Evolutionary conservation across 345 rosid genomes (phyloP).

Genomic region (Angophora floribunda): DNA sequence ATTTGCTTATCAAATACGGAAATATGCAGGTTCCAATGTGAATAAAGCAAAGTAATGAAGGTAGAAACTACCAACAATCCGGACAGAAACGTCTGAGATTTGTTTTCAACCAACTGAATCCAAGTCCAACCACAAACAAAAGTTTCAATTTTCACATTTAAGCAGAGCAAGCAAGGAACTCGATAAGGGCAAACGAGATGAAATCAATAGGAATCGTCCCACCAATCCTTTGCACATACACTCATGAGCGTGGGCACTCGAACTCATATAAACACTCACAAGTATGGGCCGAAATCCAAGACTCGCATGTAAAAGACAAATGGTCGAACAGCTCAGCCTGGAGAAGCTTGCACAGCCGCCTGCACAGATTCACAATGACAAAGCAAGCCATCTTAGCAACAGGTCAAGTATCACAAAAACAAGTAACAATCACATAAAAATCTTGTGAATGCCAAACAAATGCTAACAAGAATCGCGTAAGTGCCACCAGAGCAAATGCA

Average conservation of each 20-base stretch:
- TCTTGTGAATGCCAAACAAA: neutral
- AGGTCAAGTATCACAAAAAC: neutral
- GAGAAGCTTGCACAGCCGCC: neutral
- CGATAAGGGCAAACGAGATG: neutral
- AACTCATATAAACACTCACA: neutral
- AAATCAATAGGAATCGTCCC: neutral
- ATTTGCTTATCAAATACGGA: neutral
- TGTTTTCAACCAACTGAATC: neutral
- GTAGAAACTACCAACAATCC: neutral
- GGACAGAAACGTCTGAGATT: neutral
- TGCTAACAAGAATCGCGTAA: neutral
- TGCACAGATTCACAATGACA: neutral
- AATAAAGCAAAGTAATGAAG: neutral
- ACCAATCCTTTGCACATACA: neutral
- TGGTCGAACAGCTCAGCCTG: neutral
- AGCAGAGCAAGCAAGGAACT: neutral
- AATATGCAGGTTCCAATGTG: neutral
- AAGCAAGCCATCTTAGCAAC: neutral
- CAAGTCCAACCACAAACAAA: neutral
- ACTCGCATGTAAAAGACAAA: neutral
- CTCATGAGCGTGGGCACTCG: rapidly evolving
- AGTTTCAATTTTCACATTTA: neutral
- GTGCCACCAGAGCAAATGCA: neutral
- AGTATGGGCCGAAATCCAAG: neutral
- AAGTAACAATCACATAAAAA: neutral